Evolutionary conservation across 768 basidiomycete genomes (phyloP), one percentile per base, ranked within the genome.

Genomic region (Pleurotus citrinopileatus): DNA sequence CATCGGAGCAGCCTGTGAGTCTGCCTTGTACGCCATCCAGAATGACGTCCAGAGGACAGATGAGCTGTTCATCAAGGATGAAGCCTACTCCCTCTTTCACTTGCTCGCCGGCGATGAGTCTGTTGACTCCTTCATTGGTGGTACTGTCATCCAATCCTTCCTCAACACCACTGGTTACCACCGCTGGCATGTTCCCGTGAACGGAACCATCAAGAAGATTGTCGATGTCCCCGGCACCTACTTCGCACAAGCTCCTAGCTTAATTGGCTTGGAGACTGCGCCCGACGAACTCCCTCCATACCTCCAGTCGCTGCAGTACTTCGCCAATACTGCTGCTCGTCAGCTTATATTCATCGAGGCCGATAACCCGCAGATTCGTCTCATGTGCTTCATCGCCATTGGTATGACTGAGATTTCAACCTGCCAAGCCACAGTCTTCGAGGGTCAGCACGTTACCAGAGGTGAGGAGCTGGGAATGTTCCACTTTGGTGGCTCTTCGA

Each of bases 321-420:
- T 80, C 61, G 72, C 73, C 3, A 54, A 66, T 12, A 59, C 75
- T 1, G 78, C 84, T 4, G 70, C 83, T 2, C 75, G 84, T 37
- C 73, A 70, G 0, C 59, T 86, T 46, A 70, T 85, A 54, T 80
- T 78, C 63, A 85, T 87, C 65, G 67, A 81, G 57, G 70, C 81
- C 0, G 75, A 80, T 45, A 74, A 79, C 53, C 65, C 71, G 0
- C 61, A 65, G n/a, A 81, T 86, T 40, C 83, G 84, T 2, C 56
- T 85, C 27, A 72, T 84, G 73, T 77, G 74, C 45, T 79, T 85
- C 64, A 67, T 86, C 5, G 79, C 66, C 0, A 73, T 86, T 12
- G 84, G 84, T 0, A 83, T 87, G 73, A 70, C 71, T 1, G 85
- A 87, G 64, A 73, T 86, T 1, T 86, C 82, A 28, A 84, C 82